Percentiles rank a stretch among this genome's conserved stretches.
These are phyloP conservation scores for Digitaria exilis DNA, from an alignment of 202 grass and related monocot genomes.

Conservation along the genomic window DNA sequence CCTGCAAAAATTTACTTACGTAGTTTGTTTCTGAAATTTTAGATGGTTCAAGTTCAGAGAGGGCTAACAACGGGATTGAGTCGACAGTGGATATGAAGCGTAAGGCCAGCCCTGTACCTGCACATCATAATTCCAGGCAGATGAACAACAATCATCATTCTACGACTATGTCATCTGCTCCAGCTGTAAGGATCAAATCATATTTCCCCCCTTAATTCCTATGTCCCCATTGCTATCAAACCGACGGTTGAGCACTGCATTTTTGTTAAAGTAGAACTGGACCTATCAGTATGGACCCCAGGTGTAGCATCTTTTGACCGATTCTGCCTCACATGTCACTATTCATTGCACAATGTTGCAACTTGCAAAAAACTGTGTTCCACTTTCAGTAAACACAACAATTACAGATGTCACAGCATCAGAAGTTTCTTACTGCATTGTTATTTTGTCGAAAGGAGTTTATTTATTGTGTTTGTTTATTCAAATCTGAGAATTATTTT, in stretches of 20 bases:
- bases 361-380: slow-evolving; percentile 14
- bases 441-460: not conserved
- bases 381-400: slow-evolving; percentile 25
- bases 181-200: slow-evolving; percentile 52
- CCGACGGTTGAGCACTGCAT: not conserved
- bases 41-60: slow-evolving; percentile 30
- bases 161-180: slow-evolving; percentile 36
- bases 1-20: not conserved
- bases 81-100: not conserved
- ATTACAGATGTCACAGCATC: not conserved
- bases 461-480: not conserved
- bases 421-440: not conserved
- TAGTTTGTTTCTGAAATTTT: not conserved
- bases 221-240: not conserved
- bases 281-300: slow-evolving; percentile 7
- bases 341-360: slow-evolving; percentile 5
- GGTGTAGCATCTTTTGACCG: slow-evolving; percentile 31
- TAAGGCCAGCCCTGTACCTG: slow-evolving; percentile 19
- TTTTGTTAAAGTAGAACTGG: slow-evolving; percentile 38
- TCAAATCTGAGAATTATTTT: not conserved
- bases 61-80: slow-evolving; percentile 21
- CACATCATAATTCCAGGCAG: slow-evolving; percentile 36
- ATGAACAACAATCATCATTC: slow-evolving; percentile 30
- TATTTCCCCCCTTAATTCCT: not conserved
- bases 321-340: slow-evolving; percentile 22